These are phyloP conservation scores for Xylaria sp. DNA, from an alignment of 2,329 filamentous ascomycete genomes.

Conservation along the genomic window DNA sequence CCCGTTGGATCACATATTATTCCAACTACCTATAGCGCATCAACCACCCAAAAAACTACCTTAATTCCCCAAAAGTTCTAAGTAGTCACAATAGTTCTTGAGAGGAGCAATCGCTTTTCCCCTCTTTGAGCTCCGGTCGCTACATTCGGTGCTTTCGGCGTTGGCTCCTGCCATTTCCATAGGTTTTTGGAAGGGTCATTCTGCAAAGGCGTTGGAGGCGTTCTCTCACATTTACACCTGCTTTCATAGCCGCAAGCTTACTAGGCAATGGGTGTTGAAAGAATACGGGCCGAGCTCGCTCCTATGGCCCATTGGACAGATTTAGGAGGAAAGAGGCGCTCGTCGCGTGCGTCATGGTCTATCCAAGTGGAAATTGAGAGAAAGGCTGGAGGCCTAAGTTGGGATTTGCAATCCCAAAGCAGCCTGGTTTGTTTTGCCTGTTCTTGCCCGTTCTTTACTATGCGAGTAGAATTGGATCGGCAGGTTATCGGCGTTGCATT, in stretches of 20 bases:
- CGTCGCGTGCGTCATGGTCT: background rate
- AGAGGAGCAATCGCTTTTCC: background rate
- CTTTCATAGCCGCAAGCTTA: slow-evolving; percentile 12
- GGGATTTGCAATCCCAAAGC: background rate
- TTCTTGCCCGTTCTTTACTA: background rate
- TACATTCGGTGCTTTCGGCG: slow-evolving; percentile 11
- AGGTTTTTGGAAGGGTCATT: slow-evolving; percentile 17
- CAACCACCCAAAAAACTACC: slow-evolving; percentile 3
- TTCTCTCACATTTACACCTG: slow-evolving; percentile 14
- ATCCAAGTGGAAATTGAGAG: background rate
- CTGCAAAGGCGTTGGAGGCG: slow-evolving; percentile 22
- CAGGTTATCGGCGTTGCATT: slow-evolving; percentile 8
- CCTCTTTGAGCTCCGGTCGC: background rate
- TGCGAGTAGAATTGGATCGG: slow-evolving; percentile 10
- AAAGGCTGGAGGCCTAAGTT: background rate
- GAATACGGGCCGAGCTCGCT: slow-evolving; percentile 2
- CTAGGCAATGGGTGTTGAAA: slow-evolving; percentile 2
- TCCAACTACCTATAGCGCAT: slow-evolving; percentile 5
- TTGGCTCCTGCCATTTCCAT: slow-evolving; percentile 19
- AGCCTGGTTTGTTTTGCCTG: background rate
- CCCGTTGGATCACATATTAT: slow-evolving; percentile 3
- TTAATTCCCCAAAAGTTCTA: slow-evolving; percentile 1
- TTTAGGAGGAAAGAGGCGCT: slow-evolving; percentile 2
- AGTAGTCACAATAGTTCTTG: slow-evolving; percentile 4
- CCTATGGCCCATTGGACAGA: slow-evolving; percentile 8